A percentile compares a stretch with the other conserved stretches of the same genome.
Evolutionary conservation across 192 early-diverging fungal genomes (phyloP).

Genomic region (Coemansia furcata): DNA sequence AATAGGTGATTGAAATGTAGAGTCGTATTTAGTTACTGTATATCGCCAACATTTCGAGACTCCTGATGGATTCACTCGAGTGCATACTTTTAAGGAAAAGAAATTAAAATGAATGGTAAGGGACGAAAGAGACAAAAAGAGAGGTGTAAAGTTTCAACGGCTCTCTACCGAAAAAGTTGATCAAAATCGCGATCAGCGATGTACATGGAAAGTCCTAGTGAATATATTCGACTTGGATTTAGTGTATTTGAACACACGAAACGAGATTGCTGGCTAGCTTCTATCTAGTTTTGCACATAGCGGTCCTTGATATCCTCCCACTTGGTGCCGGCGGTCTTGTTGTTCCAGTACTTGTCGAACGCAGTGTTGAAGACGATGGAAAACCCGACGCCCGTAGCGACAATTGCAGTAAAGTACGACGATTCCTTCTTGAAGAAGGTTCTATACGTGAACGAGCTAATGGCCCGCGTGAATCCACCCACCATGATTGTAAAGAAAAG

Average conservation of each 20-base stretch:
- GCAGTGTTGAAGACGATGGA: constrained; percentile 44
- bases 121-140: not conserved
- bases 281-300: constrained; percentile 26
- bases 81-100: not conserved
- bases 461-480: constrained; percentile 31
- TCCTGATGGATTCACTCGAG: not conserved
- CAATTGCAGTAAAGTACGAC: constrained; percentile 48
- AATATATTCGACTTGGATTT: too few relatives aligned
- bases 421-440: constrained; percentile 55
- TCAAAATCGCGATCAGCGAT: not conserved
- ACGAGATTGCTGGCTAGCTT: not conserved
- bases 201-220: too few relatives aligned
- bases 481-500: constrained; percentile 26
- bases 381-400: constrained; percentile 36
- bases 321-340: constrained; percentile 49
- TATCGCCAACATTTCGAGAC: not conserved
- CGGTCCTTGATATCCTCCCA: constrained; percentile 52
- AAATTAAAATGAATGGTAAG: not conserved
- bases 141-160: not conserved
- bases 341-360: constrained; percentile 51
- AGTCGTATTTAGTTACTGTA: not conserved
- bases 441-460: constrained; percentile 44
- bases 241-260: too few relatives aligned
- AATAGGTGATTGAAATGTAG: not conserved
- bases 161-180: not conserved